These are phyloP conservation scores for Xylaria sp. DNA, from an alignment of 2,329 filamentous ascomycete species.

Conservation along the genomic window DNA sequence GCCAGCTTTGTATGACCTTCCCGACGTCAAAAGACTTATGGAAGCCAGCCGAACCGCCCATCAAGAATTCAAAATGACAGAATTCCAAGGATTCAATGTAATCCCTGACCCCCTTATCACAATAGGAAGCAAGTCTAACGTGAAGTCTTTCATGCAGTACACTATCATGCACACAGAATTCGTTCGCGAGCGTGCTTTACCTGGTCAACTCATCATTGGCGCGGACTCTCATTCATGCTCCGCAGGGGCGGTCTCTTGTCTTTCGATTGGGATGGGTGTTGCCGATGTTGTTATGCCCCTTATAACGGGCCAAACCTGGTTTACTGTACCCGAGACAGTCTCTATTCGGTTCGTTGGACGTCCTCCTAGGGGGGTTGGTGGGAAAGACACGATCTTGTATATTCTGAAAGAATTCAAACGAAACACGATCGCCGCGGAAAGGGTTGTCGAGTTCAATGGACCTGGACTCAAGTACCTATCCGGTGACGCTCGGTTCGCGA, in stretches of 20 bases:
- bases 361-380: conserved; percentile 53
- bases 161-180: conserved; percentile 63
- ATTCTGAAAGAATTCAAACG: conserved; percentile 57
- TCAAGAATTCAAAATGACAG: conserved; percentile 57
- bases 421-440: conserved; percentile 58
- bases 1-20: conserved; percentile 53
- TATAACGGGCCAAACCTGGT: conserved; percentile 60
- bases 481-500: conserved; percentile 58
- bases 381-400: conserved; percentile 60
- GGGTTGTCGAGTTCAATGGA: conserved; percentile 59
- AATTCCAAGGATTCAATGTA: conserved; percentile 45
- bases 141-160: conserved; percentile 30
- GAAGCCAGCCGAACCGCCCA: conserved; percentile 50
- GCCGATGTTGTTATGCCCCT: conserved; percentile 59
- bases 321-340: conserved; percentile 57
- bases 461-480: conserved; percentile 54
- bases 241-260: conserved; percentile 54
- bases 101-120: too few species aligned
- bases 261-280: conserved; percentile 59
- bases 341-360: conserved; percentile 54
- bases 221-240: conserved; percentile 61
- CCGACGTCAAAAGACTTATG: conserved; percentile 53
- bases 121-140: not conserved
- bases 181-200: conserved; percentile 56
- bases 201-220: conserved; percentile 57